Evolutionary conservation across 2,329 filamentous ascomycete genomes (phyloP).

Genomic region (Gaeumannomyces sp.): DNA sequence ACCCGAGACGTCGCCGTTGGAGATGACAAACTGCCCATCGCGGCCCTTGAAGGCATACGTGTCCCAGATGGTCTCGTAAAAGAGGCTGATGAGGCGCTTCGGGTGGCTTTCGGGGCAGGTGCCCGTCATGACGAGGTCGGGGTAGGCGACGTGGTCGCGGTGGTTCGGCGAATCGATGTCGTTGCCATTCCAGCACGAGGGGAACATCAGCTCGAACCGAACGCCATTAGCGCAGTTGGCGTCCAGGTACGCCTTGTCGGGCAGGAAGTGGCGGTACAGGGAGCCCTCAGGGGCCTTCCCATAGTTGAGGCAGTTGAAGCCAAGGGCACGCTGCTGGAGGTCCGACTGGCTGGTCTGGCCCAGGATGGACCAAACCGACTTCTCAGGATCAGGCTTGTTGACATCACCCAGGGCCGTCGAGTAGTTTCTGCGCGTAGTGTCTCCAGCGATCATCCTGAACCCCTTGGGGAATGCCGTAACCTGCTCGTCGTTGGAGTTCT

Average conservation of each 20-base stretch:
- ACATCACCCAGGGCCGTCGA: constrained; percentile 58
- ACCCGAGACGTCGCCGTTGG: constrained; percentile 70
- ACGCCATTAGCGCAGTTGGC: constrained; percentile 75
- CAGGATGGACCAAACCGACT: constrained; percentile 62
- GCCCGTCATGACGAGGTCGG: constrained; percentile 68
- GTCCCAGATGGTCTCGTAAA: constrained; percentile 82
- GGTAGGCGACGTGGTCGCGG: constrained; percentile 69
- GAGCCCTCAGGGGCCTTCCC: constrained; percentile 57
- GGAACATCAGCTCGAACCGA: constrained; percentile 80
- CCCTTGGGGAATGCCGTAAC: constrained; percentile 68
- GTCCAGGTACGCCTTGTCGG: constrained; percentile 74
- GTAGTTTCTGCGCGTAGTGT: constrained; percentile 62
- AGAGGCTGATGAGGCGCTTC: constrained; percentile 64
- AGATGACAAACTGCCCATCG: constrained; percentile 64
- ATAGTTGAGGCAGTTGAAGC: constrained; percentile 96
- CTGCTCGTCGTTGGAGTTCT: constrained; percentile 40
- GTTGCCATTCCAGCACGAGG: constrained; percentile 80
- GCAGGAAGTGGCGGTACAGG: constrained; percentile 74
- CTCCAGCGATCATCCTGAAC: constrained; percentile 79
- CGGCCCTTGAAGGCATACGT: constrained; percentile 58
- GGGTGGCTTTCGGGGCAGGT: constrained; percentile 65
- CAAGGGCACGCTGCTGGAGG: constrained; percentile 73
- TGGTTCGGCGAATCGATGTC: constrained; percentile 50
- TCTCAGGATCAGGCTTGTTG: constrained; percentile 54
- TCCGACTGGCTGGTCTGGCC: constrained; percentile 61